Evolutionary conservation across 2,329 filamentous ascomycete species (phyloP).

Genomic region (Claviceps lovelessii): DNA sequence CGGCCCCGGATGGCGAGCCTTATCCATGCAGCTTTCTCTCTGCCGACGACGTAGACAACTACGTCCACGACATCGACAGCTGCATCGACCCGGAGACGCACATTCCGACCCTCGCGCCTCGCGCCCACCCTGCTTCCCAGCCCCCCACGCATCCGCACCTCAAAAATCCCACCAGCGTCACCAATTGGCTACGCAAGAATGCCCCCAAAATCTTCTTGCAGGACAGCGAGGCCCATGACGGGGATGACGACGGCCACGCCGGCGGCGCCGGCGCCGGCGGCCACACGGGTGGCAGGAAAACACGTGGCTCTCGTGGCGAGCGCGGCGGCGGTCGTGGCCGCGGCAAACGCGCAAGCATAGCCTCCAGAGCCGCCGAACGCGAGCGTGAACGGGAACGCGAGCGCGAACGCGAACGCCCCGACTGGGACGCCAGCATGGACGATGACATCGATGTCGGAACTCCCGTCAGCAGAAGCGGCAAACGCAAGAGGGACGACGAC

Average conservation of each 20-base stretch:
- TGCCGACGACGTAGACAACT: constrained; percentile 58
- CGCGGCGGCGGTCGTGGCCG: constrained; percentile 18
- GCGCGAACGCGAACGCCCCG: constrained; percentile 11
- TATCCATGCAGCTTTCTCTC: constrained; percentile 53
- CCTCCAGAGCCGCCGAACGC: constrained; percentile 11
- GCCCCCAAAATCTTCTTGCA: constrained; percentile 75
- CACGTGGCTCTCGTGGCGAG: constrained; percentile 16
- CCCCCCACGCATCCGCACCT: constrained; percentile 26
- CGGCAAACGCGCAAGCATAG: constrained; percentile 19
- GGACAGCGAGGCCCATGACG: constrained; percentile 37
- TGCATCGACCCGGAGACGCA: constrained; percentile 29
- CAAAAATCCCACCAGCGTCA: constrained; percentile 76
- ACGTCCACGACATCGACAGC: constrained; percentile 50
- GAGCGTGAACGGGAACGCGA: constrained; percentile 10
- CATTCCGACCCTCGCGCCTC: constrained; percentile 37
- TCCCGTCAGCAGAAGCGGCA: constrained; percentile 19
- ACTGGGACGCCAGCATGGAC: constrained; percentile 25
- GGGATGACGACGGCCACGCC: constrained; percentile 24
- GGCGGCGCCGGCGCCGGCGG: constrained; percentile 15
- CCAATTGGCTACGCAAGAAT: constrained; percentile 85
- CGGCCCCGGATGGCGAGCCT: constrained; percentile 34
- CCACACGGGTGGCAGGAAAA: constrained; percentile 19
- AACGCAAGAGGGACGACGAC: constrained; percentile 46
- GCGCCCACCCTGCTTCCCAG: constrained; percentile 23
- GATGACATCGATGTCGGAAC: constrained; percentile 22